These are phyloP conservation scores for Solanum medicagineum DNA, from an alignment of 257 asterid species.

Conservation along the genomic window DNA sequence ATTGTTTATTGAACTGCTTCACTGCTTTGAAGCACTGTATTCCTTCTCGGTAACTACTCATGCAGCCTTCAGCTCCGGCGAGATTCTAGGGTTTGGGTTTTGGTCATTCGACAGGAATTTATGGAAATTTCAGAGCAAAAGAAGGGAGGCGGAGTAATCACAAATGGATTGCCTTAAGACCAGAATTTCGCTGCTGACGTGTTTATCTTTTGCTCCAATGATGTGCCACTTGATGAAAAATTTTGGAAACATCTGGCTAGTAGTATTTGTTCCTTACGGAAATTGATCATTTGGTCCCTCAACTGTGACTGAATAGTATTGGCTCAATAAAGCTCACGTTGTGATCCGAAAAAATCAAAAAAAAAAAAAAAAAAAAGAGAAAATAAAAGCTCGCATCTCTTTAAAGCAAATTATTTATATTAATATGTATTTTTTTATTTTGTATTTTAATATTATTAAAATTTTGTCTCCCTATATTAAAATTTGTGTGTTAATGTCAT, in stretches of 20 bases:
- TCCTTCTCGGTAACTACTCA: conserved; percentile 27
- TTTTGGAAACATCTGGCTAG: background rate
- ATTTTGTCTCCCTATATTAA: too few relatives aligned
- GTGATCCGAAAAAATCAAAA: too few relatives aligned
- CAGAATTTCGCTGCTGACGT: conserved; percentile 6
- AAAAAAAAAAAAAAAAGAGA: too few relatives aligned
- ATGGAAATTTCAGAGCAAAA: background rate
- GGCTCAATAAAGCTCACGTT: too few relatives aligned
- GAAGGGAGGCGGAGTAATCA: conserved; percentile 6
- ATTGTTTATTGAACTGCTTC: conserved; percentile 1
- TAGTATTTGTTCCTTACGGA: too few relatives aligned
- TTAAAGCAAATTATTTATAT: too few relatives aligned
- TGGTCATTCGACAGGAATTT: background rate
- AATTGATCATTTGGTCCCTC: background rate
- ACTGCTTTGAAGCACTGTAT: conserved; percentile 21
- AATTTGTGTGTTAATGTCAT: too few relatives aligned
- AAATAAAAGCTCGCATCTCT: too few relatives aligned
- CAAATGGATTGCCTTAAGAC: background rate
- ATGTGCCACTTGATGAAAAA: background rate
- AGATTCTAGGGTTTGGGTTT: background rate
- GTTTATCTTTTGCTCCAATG: conserved; percentile 4
- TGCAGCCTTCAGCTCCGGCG: conserved; percentile 27
- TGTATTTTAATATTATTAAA: too few relatives aligned
- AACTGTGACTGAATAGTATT: background rate
- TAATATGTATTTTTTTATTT: too few relatives aligned